These are phyloP conservation scores for Solanum hybrid DNA, from an alignment of 305 asterid species.

Conservation along the genomic window DNA sequence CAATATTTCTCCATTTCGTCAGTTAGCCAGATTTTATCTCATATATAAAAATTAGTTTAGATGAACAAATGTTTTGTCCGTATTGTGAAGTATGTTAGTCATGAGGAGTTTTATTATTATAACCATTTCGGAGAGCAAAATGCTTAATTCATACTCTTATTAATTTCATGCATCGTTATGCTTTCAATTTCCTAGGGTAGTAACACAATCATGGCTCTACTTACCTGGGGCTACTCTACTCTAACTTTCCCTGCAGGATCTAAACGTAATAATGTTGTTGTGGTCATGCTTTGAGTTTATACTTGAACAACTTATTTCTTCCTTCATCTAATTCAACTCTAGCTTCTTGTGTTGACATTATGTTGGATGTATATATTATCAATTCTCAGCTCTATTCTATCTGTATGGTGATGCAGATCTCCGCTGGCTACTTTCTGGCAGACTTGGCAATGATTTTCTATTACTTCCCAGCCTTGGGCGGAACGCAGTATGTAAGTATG, in stretches of 20 bases:
- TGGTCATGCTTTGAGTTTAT: neutral
- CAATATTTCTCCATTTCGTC: neutral
- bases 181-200: neutral
- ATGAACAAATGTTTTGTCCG: neutral
- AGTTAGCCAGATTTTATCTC: neutral
- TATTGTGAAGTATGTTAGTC: neutral
- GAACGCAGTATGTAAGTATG: slow-evolving; percentile 75
- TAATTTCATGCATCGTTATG: neutral
- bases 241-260: neutral
- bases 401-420: slow-evolving; percentile 43
- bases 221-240: neutral
- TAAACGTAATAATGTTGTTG: neutral
- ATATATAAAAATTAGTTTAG: neutral
- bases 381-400: neutral
- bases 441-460: slow-evolving; percentile 72
- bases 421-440: slow-evolving; percentile 75
- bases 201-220: neutral
- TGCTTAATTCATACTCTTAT: neutral
- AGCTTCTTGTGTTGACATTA: neutral
- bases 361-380: neutral
- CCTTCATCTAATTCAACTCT: neutral
- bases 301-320: neutral
- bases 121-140: neutral
- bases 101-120: neutral
- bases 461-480: slow-evolving; percentile 74